Percentiles rank a stretch among this genome's conserved stretches.
Evolutionary conservation across 2,329 filamentous ascomycete genomes (phyloP).

Genomic region (Tolypocladium album): DNA sequence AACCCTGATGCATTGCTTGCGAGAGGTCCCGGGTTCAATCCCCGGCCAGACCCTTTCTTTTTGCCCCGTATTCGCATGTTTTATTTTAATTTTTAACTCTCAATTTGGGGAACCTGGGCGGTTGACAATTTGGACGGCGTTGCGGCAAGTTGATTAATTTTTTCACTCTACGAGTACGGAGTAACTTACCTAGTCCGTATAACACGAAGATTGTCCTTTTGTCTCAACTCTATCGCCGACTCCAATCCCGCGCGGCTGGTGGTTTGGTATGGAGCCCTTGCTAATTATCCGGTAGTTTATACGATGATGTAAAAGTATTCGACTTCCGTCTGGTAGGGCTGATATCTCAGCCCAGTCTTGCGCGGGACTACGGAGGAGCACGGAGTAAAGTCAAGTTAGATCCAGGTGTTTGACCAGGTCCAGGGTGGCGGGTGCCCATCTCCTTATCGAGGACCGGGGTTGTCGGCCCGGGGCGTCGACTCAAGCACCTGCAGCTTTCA

Average conservation of each 20-base stretch:
- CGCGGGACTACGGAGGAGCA: neutral
- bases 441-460: neutral
- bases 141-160: no score
- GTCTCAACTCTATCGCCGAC: no score
- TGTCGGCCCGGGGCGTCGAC: neutral
- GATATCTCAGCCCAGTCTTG: neutral
- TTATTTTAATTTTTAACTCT: no score
- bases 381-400: neutral
- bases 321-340: neutral
- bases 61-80: neutral
- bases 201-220: no score
- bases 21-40: slow-evolving; percentile 37
- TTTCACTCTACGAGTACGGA: no score
- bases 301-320: no score
- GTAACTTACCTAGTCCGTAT: no score
- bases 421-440: neutral
- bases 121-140: no score
- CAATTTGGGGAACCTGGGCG: no score
- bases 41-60: slow-evolving; percentile 30
- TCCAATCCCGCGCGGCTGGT: no score
- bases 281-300: no score
- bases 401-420: neutral
- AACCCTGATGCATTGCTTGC: slow-evolving; percentile 26
- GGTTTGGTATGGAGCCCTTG: no score
- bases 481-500: neutral